phyloP scores from a whole-genome alignment of 2,329 filamentous ascomycete genomes.

The Fusarium floridanum region DNA sequence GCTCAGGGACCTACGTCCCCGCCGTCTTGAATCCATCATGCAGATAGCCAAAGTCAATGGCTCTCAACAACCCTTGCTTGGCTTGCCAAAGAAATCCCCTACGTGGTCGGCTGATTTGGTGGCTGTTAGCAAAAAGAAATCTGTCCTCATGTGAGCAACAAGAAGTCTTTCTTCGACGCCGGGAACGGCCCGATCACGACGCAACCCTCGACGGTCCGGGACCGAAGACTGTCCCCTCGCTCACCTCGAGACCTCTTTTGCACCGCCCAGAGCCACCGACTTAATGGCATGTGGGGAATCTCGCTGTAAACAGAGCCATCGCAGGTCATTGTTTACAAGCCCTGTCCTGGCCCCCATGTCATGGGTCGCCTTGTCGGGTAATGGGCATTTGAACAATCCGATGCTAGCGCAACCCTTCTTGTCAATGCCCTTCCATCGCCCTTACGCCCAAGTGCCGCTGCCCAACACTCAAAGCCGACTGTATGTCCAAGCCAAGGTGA shows the following conservation, averaged over 20 bases:
- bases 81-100: slow-evolving; percentile 9
- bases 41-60: slow-evolving; percentile 4
- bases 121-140: not conserved
- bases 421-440: not conserved
- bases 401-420: slow-evolving; percentile 8
- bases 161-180: not conserved
- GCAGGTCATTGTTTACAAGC: not conserved
- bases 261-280: not conserved
- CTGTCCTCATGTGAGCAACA: not conserved
- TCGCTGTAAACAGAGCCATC: not conserved
- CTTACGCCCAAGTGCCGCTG: not conserved
- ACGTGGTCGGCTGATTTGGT: slow-evolving; percentile 10
- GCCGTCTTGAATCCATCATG: not conserved
- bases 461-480: not conserved
- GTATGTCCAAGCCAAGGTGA: not conserved
- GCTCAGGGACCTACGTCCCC: slow-evolving; percentile 17
- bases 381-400: slow-evolving; percentile 17
- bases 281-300: not conserved
- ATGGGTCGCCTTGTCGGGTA: not conserved
- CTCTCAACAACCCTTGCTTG: not conserved
- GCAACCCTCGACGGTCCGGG: not conserved
- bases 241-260: not conserved
- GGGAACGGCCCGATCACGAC: slow-evolving; percentile 8
- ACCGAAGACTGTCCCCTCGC: not conserved
- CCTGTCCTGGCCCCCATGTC: not conserved